Evolutionary conservation across 2,329 filamentous ascomycete species (phyloP).

Genomic region (Stylonectria norvegica): DNA sequence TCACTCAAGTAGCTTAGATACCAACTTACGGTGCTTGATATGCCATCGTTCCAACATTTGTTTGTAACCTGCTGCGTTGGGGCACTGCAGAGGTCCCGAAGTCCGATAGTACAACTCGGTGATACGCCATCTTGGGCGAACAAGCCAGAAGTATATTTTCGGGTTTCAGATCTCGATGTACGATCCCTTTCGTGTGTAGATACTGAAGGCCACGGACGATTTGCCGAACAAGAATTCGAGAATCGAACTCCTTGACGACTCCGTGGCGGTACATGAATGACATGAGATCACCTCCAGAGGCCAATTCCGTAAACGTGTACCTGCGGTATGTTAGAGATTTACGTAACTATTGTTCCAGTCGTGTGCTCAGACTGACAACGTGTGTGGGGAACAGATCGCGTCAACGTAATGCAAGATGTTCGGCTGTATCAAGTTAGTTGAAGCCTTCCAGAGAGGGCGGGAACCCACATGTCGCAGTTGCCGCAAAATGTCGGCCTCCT

Average conservation of each 20-base stretch:
- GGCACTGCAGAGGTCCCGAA: slow-evolving; percentile 48
- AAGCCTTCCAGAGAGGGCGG: neutral
- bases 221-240: slow-evolving; percentile 45
- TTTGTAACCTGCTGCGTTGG: slow-evolving; percentile 41
- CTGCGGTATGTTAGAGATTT: slow-evolving; percentile 26
- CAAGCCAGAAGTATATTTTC: slow-evolving; percentile 51
- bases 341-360: neutral
- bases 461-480: slow-evolving; percentile 51
- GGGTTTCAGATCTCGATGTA: slow-evolving; percentile 53
- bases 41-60: slow-evolving; percentile 42
- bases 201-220: slow-evolving; percentile 45
- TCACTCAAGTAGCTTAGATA: neutral
- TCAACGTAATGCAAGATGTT: slow-evolving; percentile 53
- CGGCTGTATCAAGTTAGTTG: slow-evolving; percentile 38
- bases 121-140: slow-evolving; percentile 41
- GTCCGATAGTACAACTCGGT: slow-evolving; percentile 49
- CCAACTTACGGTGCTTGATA: slow-evolving; percentile 50
- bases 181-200: slow-evolving; percentile 47
- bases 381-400: slow-evolving; percentile 46
- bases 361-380: slow-evolving; percentile 39
- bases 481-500: slow-evolving; percentile 52
- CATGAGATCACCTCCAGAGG: slow-evolving; percentile 52
- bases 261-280: slow-evolving; percentile 42
- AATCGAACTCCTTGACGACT: slow-evolving; percentile 39
- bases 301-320: slow-evolving; percentile 56